Conservation (phyloP, 2,329 filamentous ascomycete species). For the Fusarium sp. region DNA sequence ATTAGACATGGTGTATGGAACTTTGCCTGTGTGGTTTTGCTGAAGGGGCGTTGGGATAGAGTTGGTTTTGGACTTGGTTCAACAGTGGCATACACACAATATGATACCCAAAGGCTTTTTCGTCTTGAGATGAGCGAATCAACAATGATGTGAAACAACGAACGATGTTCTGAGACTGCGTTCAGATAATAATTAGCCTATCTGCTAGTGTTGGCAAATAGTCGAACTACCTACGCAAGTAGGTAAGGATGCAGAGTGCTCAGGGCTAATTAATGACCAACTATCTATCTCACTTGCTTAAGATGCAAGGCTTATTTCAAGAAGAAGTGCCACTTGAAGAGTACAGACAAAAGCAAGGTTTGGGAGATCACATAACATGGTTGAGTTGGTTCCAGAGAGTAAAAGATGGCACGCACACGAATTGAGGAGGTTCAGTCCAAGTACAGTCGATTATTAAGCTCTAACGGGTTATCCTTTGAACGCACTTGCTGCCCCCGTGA, state of each 20-base stretch:
- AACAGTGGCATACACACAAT: not conserved
- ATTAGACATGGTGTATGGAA: not conserved
- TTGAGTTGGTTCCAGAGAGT: not conserved
- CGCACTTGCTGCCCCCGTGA: slow-evolving; percentile 43
- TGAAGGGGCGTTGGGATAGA: not conserved
- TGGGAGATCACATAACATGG: not conserved
- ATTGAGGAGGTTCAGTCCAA: slow-evolving; percentile 43
- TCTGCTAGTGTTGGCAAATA: not conserved
- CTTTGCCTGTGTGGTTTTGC: not conserved
- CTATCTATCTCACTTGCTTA: not conserved
- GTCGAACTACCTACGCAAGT: not conserved
- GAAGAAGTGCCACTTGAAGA: not conserved
- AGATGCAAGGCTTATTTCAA: not conserved
- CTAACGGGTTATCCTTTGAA: slow-evolving; percentile 52
- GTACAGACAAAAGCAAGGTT: not conserved
- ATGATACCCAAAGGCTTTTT: slow-evolving; percentile 18
- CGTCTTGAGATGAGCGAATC: not conserved
- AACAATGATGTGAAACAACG: not conserved
- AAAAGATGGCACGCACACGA: not conserved
- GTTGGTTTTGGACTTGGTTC: not conserved
- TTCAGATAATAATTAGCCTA: not conserved
- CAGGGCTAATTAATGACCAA: not conserved
- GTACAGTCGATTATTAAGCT: slow-evolving; percentile 60
- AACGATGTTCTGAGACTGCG: not conserved
- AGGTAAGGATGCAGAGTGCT: not conserved